Percentiles rank a stretch among this genome's conserved stretches.
These are phyloP conservation scores for Cystofilobasidium bisporidii DNA, from an alignment of 768 basidiomycete species.

Conservation along the genomic window DNA sequence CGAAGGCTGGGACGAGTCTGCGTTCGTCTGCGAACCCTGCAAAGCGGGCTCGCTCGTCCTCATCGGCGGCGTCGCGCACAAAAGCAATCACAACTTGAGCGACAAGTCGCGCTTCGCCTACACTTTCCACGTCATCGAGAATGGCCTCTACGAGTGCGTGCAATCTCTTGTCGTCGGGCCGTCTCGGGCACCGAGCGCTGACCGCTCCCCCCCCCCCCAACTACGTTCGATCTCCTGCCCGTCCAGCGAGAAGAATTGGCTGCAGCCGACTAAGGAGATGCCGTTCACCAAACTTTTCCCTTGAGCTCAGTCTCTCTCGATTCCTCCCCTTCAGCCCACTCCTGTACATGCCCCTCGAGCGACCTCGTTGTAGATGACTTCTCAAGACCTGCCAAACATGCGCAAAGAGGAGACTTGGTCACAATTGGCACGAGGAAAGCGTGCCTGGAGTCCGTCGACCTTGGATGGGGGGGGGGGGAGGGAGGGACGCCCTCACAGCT, in stretches of 20 bases:
- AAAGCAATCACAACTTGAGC: slow-evolving; percentile 76
- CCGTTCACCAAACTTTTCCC: slow-evolving; percentile 52
- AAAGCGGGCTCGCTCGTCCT: slow-evolving; percentile 25
- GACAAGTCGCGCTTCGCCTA: slow-evolving; percentile 72
- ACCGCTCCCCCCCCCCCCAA: no score
- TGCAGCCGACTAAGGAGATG: slow-evolving; percentile 75
- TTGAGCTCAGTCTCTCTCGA: no score
- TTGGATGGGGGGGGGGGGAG: no score
- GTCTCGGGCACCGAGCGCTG: no score
- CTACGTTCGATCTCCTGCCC: not conserved
- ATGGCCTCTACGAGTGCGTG: slow-evolving; percentile 52
- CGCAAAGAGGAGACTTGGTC: no score
- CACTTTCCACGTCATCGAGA: slow-evolving; percentile 69
- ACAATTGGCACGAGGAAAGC: no score
- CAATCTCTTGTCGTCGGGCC: not conserved
- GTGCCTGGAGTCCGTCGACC: no score
- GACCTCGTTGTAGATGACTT: not conserved
- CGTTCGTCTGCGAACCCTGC: slow-evolving; percentile 35
- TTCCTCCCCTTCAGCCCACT: no score
- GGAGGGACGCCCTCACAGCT: no score
- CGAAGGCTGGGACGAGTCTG: slow-evolving; percentile 35
- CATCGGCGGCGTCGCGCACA: slow-evolving; percentile 58
- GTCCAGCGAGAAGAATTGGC: slow-evolving; percentile 38
- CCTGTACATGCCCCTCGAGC: not conserved
- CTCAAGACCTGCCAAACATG: no score